Conservation (phyloP, 2,329 filamentous ascomycete genomes). For the Cercospora berteroae region DNA sequence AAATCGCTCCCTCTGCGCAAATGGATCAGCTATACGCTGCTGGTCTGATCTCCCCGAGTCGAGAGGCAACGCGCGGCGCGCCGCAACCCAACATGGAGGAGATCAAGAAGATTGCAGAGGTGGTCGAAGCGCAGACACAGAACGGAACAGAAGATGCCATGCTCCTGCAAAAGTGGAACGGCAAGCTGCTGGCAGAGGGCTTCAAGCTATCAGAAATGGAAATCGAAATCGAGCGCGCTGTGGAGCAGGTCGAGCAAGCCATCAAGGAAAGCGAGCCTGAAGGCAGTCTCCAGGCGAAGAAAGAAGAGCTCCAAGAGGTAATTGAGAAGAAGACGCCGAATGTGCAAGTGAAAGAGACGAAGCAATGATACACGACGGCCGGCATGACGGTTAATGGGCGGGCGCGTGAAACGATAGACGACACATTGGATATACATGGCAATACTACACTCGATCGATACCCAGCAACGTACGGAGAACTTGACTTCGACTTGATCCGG, state of each 20-base stretch:
- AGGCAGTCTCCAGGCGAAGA: conserved; percentile 13
- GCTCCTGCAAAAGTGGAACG: conserved; percentile 52
- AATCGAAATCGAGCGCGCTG: conserved; percentile 54
- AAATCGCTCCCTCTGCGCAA: conserved; percentile 61
- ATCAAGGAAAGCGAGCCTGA: conserved; percentile 36
- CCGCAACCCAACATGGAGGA: conserved; percentile 40
- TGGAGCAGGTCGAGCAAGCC: conserved; percentile 50
- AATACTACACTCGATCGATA: conserved; percentile 9
- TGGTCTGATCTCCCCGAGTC: conserved; percentile 47
- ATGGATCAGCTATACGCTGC: conserved; percentile 73
- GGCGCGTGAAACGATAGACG: conserved; percentile 5
- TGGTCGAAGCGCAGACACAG: conserved; percentile 43
- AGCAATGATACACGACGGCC: conserved; percentile 1
- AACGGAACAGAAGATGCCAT: conserved; percentile 47
- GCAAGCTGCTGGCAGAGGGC: conserved; percentile 51
- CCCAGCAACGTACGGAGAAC: neutral
- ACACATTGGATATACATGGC: neutral
- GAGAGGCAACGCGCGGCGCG: conserved; percentile 42
- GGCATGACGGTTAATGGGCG: neutral
- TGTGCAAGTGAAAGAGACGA: conserved; percentile 5
- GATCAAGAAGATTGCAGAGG: conserved; percentile 40
- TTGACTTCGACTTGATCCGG: neutral
- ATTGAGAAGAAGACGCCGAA: conserved; percentile 11
- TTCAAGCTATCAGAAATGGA: conserved; percentile 53
- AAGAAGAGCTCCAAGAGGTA: conserved; percentile 15